Evolutionary conservation across 1,284 basidiomycete genomes (phyloP).

Genomic region (Ceratobasidium sp.): DNA sequence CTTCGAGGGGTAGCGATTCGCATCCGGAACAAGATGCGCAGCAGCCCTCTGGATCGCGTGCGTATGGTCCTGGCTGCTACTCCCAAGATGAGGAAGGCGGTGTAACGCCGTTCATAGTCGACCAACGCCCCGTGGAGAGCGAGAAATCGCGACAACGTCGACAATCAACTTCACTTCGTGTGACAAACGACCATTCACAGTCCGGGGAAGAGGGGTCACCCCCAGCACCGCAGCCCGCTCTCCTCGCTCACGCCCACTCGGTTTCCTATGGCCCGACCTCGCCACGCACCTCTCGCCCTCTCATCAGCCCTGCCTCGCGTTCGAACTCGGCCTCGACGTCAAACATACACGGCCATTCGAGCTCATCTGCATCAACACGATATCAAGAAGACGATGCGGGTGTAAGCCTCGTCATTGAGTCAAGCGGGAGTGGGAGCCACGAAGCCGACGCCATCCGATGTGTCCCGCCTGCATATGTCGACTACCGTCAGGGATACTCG

Average conservation of each 20-base stretch:
- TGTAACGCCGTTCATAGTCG: conserved; percentile 3
- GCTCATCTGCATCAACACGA: not conserved
- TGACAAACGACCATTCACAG: not conserved
- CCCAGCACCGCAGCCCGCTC: not conserved
- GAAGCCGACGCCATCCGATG: not conserved
- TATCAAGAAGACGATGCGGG: conserved; percentile 36
- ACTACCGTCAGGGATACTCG: conserved; percentile 18
- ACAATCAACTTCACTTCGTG: conserved; percentile 12
- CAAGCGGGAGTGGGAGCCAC: not conserved
- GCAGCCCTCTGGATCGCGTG: not conserved
- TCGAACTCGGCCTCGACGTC: conserved; percentile 11
- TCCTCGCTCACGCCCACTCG: not conserved
- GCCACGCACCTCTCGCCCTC: not conserved
- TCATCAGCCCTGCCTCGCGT: not conserved
- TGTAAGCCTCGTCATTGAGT: conserved; percentile 24
- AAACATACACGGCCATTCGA: not conserved
- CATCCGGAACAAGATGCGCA: not conserved
- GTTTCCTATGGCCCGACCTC: not conserved
- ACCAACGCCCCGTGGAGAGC: conserved; percentile 1
- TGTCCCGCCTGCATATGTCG: conserved; percentile 33
- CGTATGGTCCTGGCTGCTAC: not conserved
- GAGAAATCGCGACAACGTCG: conserved; percentile 17
- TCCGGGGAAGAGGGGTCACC: not conserved
- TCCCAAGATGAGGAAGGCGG: not conserved
- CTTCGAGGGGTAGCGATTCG: not conserved